Percentiles rank a stretch among this genome's conserved stretches.
Conservation (phyloP, 2,329 filamentous ascomycete genomes). For the Aureobasidium melanogenum region DNA sequence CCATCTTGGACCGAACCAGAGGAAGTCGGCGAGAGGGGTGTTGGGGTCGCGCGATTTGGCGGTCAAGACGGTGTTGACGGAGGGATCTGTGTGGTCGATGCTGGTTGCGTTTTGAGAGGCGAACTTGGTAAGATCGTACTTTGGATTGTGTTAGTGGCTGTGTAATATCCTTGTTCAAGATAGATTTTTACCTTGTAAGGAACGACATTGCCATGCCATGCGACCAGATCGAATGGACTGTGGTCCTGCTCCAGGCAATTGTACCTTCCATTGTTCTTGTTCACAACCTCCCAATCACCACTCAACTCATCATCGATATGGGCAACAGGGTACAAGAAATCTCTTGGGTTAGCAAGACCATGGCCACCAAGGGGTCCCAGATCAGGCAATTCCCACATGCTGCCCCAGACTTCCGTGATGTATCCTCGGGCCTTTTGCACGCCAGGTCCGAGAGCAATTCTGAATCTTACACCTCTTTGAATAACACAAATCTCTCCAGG, state of each 20-base stretch:
- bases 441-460: constrained; percentile 25
- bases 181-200: constrained; percentile 33
- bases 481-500: constrained; percentile 33
- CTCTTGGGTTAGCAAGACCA: constrained; percentile 31
- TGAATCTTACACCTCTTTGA: constrained; percentile 32
- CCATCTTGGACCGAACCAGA: constrained; percentile 32
- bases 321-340: constrained; percentile 31
- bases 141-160: background rate
- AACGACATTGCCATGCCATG: constrained; percentile 33
- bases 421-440: constrained; percentile 28
- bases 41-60: constrained; percentile 29
- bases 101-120: constrained; percentile 30
- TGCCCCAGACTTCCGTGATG: constrained; percentile 33
- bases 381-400: constrained; percentile 32
- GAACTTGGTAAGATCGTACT: constrained; percentile 47
- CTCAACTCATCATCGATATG: constrained; percentile 29
- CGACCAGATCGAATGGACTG: constrained; percentile 36
- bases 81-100: constrained; percentile 32
- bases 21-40: constrained; percentile 29
- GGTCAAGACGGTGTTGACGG: constrained; percentile 30
- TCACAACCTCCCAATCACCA: constrained; percentile 27
- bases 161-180: background rate
- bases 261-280: constrained; percentile 29
- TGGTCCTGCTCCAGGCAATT: constrained; percentile 29
- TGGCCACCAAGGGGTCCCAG: constrained; percentile 32